Base-by-base conservation (phyloP, 202 grass and related monocot genomes). In the Elaeis oleifera region DNA sequence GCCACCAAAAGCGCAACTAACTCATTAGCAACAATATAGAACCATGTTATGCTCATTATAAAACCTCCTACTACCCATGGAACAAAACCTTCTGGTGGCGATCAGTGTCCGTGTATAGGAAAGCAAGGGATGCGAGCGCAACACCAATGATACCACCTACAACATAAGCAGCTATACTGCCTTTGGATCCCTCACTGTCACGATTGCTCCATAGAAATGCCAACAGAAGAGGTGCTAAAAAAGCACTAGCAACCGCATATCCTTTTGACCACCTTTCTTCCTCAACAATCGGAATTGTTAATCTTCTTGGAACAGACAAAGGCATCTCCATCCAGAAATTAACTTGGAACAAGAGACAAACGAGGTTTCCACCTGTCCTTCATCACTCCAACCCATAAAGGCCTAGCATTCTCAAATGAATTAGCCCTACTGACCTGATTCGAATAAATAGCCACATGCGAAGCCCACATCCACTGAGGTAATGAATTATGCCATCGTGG, bases 391-490 rank as follows among this genome's bases (percentile, higher is more conserved):
- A 66, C 94, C 94, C 94, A 99, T 68, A 99, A 76, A 18, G 94
- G 94, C 69, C 94, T 96, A 24, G 77, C 73, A 53, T 32, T 77
- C 18, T 89, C 88, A 70, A 82, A 74, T 5, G 72, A 74, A 77
- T 71, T 81, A 20, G 44, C 79, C 70, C 87, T 71, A 55, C 63
- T 76, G 14, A 71, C 71, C 4, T 89, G 84, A 78, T 97, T 97
- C 50, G 94, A 97, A 80, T 99, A 99, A 65, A 99, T 99, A 29
- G 94, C 82, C 63, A 99, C 85, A 79, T 99, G 83, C 27, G 94
- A 99, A 77, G 94, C 88, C 94, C 94, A 99, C 94, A 99, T 99
- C 94, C 94, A 99, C 60, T 99, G 94, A 75, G 88, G 94, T 69
- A 99, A 82, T 6, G 85, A 84, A 61, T 70, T 26, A 65, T 81